phyloP scores from a whole-genome alignment of 2,329 filamentous ascomycete species.

The Cladophialophora carrionii region DNA sequence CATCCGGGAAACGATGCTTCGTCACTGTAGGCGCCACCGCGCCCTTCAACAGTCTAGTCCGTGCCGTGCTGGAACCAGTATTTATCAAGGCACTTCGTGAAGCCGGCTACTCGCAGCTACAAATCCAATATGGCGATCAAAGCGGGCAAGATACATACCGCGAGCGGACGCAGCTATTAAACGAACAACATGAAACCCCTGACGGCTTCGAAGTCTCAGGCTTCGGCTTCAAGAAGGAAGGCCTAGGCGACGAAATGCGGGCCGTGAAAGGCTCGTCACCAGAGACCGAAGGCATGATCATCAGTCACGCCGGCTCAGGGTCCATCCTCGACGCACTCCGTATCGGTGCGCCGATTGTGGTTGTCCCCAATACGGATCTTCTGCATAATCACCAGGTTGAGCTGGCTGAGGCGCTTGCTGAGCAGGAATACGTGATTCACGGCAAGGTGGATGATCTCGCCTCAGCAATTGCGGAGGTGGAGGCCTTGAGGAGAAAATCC shows the following conservation, averaged over 20 bases:
- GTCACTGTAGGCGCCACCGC: conserved; percentile 93
- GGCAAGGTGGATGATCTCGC: conserved; percentile 62
- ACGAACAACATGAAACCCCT: conserved; percentile 36
- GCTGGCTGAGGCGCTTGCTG: conserved; percentile 74
- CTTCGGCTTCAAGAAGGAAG: conserved; percentile 67
- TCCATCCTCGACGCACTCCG: conserved; percentile 83
- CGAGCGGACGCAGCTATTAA: conserved; percentile 34
- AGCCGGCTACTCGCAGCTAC: conserved; percentile 69
- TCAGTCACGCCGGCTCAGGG: conserved; percentile 90
- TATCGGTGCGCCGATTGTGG: conserved; percentile 74
- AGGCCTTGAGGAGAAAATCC: conserved; percentile 50
- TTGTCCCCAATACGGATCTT: conserved; percentile 81
- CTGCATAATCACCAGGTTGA: conserved; percentile 91
- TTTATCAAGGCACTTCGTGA: conserved; percentile 66
- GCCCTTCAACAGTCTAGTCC: conserved; percentile 73
- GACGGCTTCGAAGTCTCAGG: conserved; percentile 59
- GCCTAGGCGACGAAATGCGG: conserved; percentile 64
- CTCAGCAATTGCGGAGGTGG: conserved; percentile 53
- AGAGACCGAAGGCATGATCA: conserved; percentile 64
- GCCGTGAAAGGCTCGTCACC: conserved; percentile 53
- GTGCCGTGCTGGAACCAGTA: conserved; percentile 62
- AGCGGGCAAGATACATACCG: conserved; percentile 62
- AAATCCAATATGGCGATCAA: conserved; percentile 75
- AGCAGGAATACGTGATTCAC: conserved; percentile 75
- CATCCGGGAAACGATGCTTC: conserved; percentile 62